Evolutionary conservation across 163 green algal species (phyloP).

Genomic region (Scenedesmus sp.): DNA sequence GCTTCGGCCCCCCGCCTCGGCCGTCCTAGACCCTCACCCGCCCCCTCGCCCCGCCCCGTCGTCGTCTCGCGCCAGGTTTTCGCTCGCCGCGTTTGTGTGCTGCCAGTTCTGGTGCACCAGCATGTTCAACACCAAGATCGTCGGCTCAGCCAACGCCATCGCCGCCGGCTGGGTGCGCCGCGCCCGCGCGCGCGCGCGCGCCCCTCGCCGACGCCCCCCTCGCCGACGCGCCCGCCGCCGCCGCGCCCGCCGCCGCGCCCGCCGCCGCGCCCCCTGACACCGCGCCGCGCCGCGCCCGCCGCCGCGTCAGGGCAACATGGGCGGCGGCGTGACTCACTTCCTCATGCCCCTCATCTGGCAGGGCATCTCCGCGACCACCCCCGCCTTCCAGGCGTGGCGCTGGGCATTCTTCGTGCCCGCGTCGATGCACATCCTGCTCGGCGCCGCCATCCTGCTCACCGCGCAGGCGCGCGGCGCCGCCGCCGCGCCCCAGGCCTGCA

Average conservation of each 20-base stretch:
- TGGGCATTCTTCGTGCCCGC: constrained; percentile 93
- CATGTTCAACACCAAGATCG: constrained; percentile 88
- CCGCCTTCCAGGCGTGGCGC: constrained; percentile 80
- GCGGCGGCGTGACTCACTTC: constrained; percentile 90
- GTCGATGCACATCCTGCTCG: constrained; percentile 68
- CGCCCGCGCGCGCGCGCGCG: too few relatives aligned
- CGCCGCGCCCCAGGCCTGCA: too few relatives aligned
- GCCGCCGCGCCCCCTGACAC: too few relatives aligned
- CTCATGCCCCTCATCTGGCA: constrained; percentile 90
- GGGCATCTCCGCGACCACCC: constrained; percentile 50
- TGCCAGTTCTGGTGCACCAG: constrained; percentile 93
- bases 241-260: too few relatives aligned
- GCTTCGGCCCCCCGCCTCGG: too few relatives aligned
- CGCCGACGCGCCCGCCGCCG: too few relatives aligned
- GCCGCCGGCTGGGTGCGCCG: constrained; percentile 82
- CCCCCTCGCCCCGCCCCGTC: too few relatives aligned
- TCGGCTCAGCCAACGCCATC: constrained; percentile 88
- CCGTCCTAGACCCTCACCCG: too few relatives aligned
- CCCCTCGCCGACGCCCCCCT: too few relatives aligned
- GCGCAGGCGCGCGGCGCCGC: neutral
- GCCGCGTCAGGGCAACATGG: constrained; percentile 89
- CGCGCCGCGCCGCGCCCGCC: neutral
- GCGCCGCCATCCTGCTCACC: constrained; percentile 21
- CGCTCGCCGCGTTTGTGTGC: constrained; percentile 90
- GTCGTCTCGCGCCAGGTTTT: constrained; percentile 59